phyloP scores from a whole-genome alignment of 257 asterid species.

The Coffea canephora region DNA sequence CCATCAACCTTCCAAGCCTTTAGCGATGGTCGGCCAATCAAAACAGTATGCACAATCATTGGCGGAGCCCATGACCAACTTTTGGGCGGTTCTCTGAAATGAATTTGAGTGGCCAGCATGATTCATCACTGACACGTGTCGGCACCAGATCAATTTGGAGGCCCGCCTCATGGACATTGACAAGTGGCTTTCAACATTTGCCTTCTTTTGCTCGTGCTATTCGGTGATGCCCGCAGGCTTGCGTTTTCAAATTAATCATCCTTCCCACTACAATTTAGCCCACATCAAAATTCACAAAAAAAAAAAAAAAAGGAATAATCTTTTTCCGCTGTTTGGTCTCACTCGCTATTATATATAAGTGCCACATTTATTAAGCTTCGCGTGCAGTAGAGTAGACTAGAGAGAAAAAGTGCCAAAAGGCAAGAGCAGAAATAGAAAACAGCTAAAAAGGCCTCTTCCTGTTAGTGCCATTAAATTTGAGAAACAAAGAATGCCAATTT shows the following conservation, averaged over 20 bases:
- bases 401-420: background rate
- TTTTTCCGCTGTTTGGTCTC: background rate
- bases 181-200: conserved; percentile 11
- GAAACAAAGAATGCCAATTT: conserved; percentile 54
- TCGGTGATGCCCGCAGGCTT: background rate
- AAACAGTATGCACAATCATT: conserved; percentile 36
- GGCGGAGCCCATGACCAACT: conserved; percentile 29
- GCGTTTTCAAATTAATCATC: background rate
- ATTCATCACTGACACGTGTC: conserved; percentile 35
- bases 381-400: background rate
- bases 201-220: background rate
- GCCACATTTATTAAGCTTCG: background rate
- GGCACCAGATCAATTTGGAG: conserved; percentile 38
- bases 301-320: background rate
- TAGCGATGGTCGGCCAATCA: conserved; percentile 41
- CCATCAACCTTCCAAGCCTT: conserved; percentile 4
- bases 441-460: background rate
- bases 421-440: background rate
- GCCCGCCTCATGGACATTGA: conserved; percentile 30
- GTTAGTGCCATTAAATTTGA: background rate
- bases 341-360: conserved; percentile 12
- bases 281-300: too few relatives aligned
- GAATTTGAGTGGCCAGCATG: background rate
- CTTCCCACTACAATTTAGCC: background rate
- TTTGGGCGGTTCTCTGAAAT: conserved; percentile 45